Base-by-base conservation (phyloP, 345 rosid species). In the Populus deltoides region DNA sequence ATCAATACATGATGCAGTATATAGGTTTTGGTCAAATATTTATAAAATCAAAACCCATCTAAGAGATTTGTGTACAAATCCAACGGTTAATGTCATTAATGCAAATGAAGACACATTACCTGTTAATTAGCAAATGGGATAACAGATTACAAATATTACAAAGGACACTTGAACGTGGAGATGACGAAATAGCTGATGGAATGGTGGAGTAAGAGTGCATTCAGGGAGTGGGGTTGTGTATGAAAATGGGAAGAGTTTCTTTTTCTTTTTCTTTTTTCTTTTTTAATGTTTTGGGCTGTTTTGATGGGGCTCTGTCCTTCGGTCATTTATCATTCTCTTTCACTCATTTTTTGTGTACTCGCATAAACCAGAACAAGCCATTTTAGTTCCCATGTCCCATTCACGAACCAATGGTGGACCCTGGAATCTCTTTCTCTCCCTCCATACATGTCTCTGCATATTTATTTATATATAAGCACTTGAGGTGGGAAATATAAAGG, bases 201-300 rank as follows among this genome's bases (percentile, higher is more conserved):
- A 85, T 83, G 89, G 89, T 90, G 79, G 90, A 89, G 92, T 89
- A 88, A 90, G 92, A 81, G 83, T 91, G 91, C 93, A 91, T 78
- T 63, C 73, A 81, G 82, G 82, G 82, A 76, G 85, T 87, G 88
- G 83, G 81, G 71, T 85, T 85, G 87, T 85, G 87, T 83, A 78
- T 79, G 86, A 87, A 84, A 80, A 83, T 83, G 84, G 82, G 81
- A 86, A 85, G 68, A 77, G 75, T 31, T 29, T 43, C 2, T 13
- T 71, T 75, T 31, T 24, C 11, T 5, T 31, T 67, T 29, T 76
- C n/a, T 36, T 66, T 5, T 18, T 31, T 47, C 36, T 67, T 45
- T 29, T 18, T 45, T 68, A 10, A 13, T 8, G 24, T 17, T 63
- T 33, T 77, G 81, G 18, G 27, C 33, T 35, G n/a, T 8, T 73